Conservation (phyloP, 441 rosid species). For the Capsella rubella region DNA sequence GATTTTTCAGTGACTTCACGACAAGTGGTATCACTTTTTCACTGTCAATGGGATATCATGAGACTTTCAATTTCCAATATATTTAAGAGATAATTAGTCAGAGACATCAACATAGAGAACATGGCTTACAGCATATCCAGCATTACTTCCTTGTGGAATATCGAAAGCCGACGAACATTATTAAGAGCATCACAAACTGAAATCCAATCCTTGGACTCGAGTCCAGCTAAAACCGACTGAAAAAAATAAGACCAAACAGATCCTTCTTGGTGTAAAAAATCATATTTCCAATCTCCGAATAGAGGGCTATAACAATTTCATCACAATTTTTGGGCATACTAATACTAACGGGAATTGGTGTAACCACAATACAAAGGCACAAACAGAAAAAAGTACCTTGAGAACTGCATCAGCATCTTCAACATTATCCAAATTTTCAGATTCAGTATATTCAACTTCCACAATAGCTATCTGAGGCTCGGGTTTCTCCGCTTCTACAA, state of each 20-base stretch:
- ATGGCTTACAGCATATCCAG: slow-evolving; percentile 66
- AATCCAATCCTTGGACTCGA: slow-evolving; percentile 93
- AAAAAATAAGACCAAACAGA: slow-evolving; percentile 23
- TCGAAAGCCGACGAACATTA: slow-evolving; percentile 74
- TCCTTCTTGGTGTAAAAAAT: slow-evolving; percentile 19
- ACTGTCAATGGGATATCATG: slow-evolving; percentile 51
- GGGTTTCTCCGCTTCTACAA: slow-evolving; percentile 51
- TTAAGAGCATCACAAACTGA: slow-evolving; percentile 80
- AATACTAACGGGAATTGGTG: neutral
- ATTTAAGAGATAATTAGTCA: slow-evolving; percentile 9
- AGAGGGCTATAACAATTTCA: slow-evolving; percentile 12
- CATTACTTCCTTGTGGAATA: slow-evolving; percentile 77
- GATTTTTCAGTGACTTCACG: slow-evolving; percentile 90
- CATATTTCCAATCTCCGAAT: neutral
- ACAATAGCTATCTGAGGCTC: slow-evolving; percentile 50
- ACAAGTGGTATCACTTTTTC: slow-evolving; percentile 70
- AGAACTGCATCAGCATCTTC: slow-evolving; percentile 67
- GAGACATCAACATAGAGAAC: slow-evolving; percentile 20
- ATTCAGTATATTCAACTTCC: slow-evolving; percentile 86
- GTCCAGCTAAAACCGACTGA: slow-evolving; percentile 71
- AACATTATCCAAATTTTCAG: slow-evolving; percentile 74
- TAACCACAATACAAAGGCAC: slow-evolving; percentile 14
- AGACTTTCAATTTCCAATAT: slow-evolving; percentile 6
- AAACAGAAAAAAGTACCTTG: slow-evolving; percentile 54
- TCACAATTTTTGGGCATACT: neutral